These are phyloP conservation scores for Boletus sp. DNA, from an alignment of 768 basidiomycete genomes.

Conservation along the genomic window DNA sequence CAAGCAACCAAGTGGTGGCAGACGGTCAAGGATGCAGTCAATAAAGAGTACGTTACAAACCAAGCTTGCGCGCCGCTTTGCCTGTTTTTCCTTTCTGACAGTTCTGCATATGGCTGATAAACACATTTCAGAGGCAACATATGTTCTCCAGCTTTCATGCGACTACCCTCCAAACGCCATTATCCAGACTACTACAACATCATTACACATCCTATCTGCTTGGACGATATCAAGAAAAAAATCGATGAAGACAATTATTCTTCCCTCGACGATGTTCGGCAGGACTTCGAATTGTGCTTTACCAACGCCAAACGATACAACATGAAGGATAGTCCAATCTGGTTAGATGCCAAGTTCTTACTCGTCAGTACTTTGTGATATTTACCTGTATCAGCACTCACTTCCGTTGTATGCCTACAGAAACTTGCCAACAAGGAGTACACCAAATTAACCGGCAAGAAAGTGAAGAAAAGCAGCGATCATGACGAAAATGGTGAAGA, in stretches of 20 bases:
- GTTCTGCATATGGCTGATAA: constrained; percentile 30
- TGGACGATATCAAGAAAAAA: constrained; percentile 85
- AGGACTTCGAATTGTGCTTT: constrained; percentile 77
- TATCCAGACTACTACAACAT: constrained; percentile 86
- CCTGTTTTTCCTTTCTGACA: constrained; percentile 45
- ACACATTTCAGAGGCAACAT: constrained; percentile 54
- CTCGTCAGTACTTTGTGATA: constrained; percentile 49
- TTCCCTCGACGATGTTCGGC: constrained; percentile 63
- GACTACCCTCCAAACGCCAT: constrained; percentile 64
- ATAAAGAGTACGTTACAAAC: constrained; percentile 79
- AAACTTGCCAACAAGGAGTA: constrained; percentile 50
- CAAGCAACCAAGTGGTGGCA: constrained; percentile 74
- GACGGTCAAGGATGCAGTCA: constrained; percentile 76
- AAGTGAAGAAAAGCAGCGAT: constrained; percentile 38
- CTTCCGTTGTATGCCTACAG: constrained; percentile 27
- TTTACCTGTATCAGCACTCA: constrained; percentile 1
- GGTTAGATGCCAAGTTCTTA: constrained; percentile 77
- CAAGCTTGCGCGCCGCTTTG: constrained; percentile 37
- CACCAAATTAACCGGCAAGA: constrained; percentile 43
- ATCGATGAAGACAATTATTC: constrained; percentile 60
- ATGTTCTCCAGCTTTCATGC: constrained; percentile 65
- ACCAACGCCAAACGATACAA: constrained; percentile 83
- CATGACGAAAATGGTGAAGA: constrained; percentile 40
- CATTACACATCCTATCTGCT: constrained; percentile 79
- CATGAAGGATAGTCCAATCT: constrained; percentile 74